These are phyloP conservation scores for Nyssa sinensis DNA, from an alignment of 148 eudicot species.

Conservation along the genomic window DNA sequence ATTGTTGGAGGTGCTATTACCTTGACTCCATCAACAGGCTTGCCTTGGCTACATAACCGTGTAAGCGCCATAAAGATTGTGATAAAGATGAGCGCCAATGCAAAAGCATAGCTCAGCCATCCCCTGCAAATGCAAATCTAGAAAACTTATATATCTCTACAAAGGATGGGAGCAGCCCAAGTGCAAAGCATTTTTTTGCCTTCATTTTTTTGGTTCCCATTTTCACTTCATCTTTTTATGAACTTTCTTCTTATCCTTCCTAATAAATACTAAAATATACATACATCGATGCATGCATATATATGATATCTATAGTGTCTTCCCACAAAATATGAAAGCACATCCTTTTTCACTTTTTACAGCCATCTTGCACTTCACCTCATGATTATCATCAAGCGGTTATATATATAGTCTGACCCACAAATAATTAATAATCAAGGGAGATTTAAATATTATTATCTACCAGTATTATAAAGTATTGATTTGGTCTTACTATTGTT, in stretches of 20 bases:
- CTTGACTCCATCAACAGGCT: conserved; percentile 56
- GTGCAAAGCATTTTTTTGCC: background rate
- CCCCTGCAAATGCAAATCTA: conserved; percentile 51
- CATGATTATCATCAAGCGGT: too few species aligned
- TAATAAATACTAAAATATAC: background rate
- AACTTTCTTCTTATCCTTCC: background rate
- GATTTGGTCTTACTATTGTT: too few species aligned
- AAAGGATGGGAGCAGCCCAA: background rate
- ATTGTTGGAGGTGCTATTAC: conserved; percentile 72
- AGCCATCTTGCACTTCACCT: background rate
- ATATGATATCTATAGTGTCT: too few species aligned
- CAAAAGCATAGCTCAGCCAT: conserved; percentile 63
- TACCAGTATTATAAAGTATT: too few species aligned
- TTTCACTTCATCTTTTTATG: background rate
- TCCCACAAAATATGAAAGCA: background rate
- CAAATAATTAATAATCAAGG: too few species aligned
- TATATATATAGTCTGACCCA: too few species aligned
- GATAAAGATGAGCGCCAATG: conserved; percentile 40
- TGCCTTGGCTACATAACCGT: conserved; percentile 45
- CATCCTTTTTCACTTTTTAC: background rate
- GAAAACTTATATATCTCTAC: too few species aligned
- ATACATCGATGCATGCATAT: background rate
- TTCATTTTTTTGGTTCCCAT: background rate
- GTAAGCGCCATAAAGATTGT: conserved; percentile 65
- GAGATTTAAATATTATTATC: too few species aligned